phyloP scores from a whole-genome alignment of 495 filamentous ascomycete species.

The Massariosphaeria phaeospora region DNA sequence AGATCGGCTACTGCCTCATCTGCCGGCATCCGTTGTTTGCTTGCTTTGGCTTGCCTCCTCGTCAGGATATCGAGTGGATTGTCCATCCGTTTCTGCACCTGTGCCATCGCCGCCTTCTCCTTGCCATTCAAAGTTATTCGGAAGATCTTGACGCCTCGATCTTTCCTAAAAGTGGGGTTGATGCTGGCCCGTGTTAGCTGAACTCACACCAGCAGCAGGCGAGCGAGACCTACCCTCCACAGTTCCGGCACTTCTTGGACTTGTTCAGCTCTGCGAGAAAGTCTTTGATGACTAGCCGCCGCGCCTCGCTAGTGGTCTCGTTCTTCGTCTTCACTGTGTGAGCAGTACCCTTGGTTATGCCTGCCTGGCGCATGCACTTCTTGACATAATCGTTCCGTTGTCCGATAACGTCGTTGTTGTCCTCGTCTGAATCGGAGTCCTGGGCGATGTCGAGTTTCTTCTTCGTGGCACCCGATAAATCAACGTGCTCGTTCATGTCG shows the following conservation, averaged over 20 bases:
- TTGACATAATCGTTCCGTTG: slow-evolving; percentile 67
- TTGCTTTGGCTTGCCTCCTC: slow-evolving; percentile 24
- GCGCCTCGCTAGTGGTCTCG: slow-evolving; percentile 69
- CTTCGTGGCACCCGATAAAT: not conserved
- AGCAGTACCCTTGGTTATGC: slow-evolving; percentile 48
- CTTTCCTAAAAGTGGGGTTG: slow-evolving; percentile 70
- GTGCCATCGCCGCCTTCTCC: slow-evolving; percentile 65
- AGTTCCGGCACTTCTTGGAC: slow-evolving; percentile 66
- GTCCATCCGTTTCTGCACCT: slow-evolving; percentile 59
- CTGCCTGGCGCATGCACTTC: slow-evolving; percentile 52
- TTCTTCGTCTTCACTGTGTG: slow-evolving; percentile 63
- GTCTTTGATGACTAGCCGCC: slow-evolving; percentile 69
- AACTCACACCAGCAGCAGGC: not conserved
- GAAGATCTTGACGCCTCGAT: slow-evolving; percentile 87
- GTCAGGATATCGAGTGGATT: slow-evolving; percentile 53
- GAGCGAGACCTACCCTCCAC: slow-evolving; percentile 47
- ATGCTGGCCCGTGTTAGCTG: slow-evolving; percentile 8
- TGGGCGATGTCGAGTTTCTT: slow-evolving; percentile 47
- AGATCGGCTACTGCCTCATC: slow-evolving; percentile 73
- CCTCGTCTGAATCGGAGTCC: slow-evolving; percentile 50
- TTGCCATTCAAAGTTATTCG: slow-evolving; percentile 69
- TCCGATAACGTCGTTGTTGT: slow-evolving; percentile 56
- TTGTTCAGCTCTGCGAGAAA: slow-evolving; percentile 65
- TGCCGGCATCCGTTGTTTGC: slow-evolving; percentile 37
- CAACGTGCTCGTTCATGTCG: slow-evolving; percentile 52